Evolutionary conservation across 306 rosid species (phyloP).

Genomic region (Phaseolus lunatus): DNA sequence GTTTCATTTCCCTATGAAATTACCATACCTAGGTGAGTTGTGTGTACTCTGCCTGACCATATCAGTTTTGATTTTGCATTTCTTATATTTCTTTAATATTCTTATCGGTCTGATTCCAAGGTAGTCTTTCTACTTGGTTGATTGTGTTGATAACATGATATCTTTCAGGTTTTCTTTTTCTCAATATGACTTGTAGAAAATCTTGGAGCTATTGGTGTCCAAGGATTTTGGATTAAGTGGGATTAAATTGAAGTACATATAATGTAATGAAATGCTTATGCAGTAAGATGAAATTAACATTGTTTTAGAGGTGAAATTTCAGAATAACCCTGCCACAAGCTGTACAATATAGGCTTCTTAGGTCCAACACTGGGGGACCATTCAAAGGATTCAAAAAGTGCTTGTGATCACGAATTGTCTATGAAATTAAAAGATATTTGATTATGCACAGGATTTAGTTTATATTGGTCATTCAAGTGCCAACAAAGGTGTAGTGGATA

Average conservation of each 20-base stretch:
- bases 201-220: neutral
- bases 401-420: conserved; percentile 15
- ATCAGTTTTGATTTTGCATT: conserved; percentile 14
- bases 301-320: conserved; percentile 24
- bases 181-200: neutral
- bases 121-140: conserved; percentile 20
- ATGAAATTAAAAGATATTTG: neutral
- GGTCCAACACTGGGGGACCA: conserved; percentile 23
- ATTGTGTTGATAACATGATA: conserved; percentile 27
- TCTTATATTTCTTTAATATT: conserved; percentile 8
- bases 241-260: conserved; percentile 15
- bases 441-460: neutral
- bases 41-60: conserved; percentile 14
- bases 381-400: conserved; percentile 25
- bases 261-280: conserved; percentile 19
- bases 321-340: neutral
- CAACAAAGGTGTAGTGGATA: neutral
- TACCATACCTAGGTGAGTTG: conserved; percentile 79
- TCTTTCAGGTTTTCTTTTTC: neutral
- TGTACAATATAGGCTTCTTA: conserved; percentile 8
- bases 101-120: conserved; percentile 8
- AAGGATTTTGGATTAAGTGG: conserved; percentile 15
- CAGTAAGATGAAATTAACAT: neutral
- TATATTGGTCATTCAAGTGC: no score
- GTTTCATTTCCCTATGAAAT: conserved; percentile 87